A percentile compares a stretch with the other conserved stretches of the same genome.
Conservation (phyloP, 1,139 yeast genomes). For the Saccharomycopsis crataegensis region DNA sequence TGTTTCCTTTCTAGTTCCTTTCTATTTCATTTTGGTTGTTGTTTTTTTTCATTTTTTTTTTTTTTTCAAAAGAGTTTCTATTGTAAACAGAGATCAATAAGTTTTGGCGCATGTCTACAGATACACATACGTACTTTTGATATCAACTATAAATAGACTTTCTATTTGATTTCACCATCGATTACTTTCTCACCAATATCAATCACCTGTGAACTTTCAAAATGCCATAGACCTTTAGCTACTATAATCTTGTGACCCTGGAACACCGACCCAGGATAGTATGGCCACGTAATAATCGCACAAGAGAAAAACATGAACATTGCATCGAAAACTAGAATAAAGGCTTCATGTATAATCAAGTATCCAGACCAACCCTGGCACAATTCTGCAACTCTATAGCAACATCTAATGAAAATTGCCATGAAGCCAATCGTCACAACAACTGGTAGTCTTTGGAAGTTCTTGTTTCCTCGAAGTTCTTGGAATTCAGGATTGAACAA, state of each 20-base stretch:
- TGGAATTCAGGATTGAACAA: conserved; percentile 21
- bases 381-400: conserved; percentile 75
- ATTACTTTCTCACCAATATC: too few relatives aligned
- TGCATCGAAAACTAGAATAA: conserved; percentile 70
- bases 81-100: too few relatives aligned
- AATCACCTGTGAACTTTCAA: too few relatives aligned
- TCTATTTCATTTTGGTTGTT: too few relatives aligned
- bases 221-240: too few relatives aligned
- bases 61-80: too few relatives aligned
- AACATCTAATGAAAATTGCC: conserved; percentile 59
- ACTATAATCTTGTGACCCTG: not conserved
- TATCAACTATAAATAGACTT: too few relatives aligned
- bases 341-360: conserved; percentile 62
- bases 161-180: too few relatives aligned
- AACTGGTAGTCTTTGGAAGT: not conserved
- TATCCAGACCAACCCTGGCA: conserved; percentile 71
- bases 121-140: too few relatives aligned
- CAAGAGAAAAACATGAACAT: conserved; percentile 48
- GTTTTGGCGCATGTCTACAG: too few relatives aligned
- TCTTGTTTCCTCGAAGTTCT: not conserved
- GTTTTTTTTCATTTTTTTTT: too few relatives aligned
- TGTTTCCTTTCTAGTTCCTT: too few relatives aligned
- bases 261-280: not conserved
- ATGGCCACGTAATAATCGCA: not conserved
- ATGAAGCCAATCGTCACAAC: not conserved